These are phyloP conservation scores for Calonectria leucothoes DNA, from an alignment of 2,329 filamentous ascomycete species.

Conservation along the genomic window DNA sequence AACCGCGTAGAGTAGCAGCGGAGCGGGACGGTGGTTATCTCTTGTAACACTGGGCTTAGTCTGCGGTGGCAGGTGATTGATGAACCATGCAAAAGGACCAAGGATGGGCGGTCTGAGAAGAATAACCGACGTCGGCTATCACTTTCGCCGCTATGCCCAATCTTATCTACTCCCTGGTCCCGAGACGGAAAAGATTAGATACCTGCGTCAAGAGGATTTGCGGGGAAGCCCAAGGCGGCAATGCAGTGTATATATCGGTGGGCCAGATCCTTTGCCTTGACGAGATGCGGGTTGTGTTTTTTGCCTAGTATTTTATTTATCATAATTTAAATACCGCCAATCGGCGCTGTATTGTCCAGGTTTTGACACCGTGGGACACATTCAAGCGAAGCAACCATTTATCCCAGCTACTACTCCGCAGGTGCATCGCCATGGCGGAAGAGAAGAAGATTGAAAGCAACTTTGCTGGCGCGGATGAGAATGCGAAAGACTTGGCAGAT, in stretches of 20 bases:
- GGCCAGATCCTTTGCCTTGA: not conserved
- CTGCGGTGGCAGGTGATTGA: not conserved
- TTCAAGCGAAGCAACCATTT: not conserved
- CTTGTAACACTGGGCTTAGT: not conserved
- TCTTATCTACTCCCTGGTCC: not conserved
- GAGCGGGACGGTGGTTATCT: not conserved
- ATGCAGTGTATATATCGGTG: not conserved
- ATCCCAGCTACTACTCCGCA: not conserved
- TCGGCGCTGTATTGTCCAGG: not conserved
- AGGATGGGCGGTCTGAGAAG: not conserved
- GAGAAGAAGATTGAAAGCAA: not conserved
- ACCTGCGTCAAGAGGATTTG: not conserved
- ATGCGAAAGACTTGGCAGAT: slow-evolving; percentile 2
- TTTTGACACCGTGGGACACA: not conserved
- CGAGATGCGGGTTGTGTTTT: not conserved
- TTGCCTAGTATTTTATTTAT: not conserved
- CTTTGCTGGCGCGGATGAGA: not conserved
- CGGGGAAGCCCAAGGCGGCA: not conserved
- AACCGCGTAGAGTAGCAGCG: not conserved
- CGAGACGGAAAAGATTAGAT: not conserved
- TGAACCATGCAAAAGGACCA: not conserved
- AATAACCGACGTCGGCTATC: slow-evolving; percentile 8
- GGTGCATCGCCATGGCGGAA: slow-evolving; percentile 7
- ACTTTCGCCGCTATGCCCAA: not conserved
- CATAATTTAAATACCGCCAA: not conserved